These are phyloP conservation scores for Syncephalastrum monosporum DNA, from an alignment of 371 early-diverging fungal genomes.

Conservation along the genomic window DNA sequence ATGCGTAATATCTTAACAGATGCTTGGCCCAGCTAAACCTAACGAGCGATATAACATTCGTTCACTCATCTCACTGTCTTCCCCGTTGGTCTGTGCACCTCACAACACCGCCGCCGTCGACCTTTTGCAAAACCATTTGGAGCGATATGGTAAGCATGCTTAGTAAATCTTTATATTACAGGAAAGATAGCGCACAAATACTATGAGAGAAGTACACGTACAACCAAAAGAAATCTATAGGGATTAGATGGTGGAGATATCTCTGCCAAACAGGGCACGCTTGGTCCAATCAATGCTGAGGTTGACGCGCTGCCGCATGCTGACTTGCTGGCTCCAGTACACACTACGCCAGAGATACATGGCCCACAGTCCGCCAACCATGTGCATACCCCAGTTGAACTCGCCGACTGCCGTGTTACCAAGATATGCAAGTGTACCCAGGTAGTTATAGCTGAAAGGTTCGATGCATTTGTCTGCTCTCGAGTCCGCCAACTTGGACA, in stretches of 20 bases:
- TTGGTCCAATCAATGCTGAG: slow-evolving; percentile 47
- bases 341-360: slow-evolving; percentile 69
- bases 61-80: no score
- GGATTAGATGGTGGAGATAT: slow-evolving; percentile 25
- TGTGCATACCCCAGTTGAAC: slow-evolving; percentile 51
- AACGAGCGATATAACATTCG: no score
- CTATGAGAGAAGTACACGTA: no score
- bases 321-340: slow-evolving; percentile 65
- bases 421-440: slow-evolving; percentile 81
- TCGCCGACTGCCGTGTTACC: slow-evolving; percentile 77
- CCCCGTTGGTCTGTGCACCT: no score
- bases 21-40: no score
- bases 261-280: slow-evolving; percentile 42
- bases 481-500: slow-evolving; percentile 35
- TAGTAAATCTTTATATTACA: no score
- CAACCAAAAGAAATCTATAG: no score
- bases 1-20: no score
- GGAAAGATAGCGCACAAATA: no score
- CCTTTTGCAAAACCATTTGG: no score
- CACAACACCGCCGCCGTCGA: no score
- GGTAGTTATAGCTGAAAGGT: slow-evolving; percentile 72
- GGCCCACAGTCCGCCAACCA: slow-evolving; percentile 61
- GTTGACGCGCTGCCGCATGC: slow-evolving; percentile 43
- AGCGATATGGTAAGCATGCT: no score
- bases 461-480: slow-evolving; percentile 12